Percentiles rank a stretch among this genome's conserved stretches.
Evolutionary conservation across 2,329 filamentous ascomycete species (phyloP).

Genomic region (Xylariomycetidae sp.): DNA sequence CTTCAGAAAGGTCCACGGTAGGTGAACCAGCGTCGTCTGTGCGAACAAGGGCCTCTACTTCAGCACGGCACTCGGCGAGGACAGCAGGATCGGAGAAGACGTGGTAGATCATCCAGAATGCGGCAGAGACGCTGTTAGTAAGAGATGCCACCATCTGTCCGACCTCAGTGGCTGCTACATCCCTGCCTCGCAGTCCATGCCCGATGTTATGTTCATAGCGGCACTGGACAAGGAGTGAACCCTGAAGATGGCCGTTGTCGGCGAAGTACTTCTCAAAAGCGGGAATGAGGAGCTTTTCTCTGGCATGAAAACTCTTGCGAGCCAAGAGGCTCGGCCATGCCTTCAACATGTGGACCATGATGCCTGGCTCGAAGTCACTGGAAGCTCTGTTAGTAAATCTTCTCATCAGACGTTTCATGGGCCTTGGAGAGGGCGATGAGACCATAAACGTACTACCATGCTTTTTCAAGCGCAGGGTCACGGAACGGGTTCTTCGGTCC

Average conservation of each 20-base stretch:
- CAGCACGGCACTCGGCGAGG: conserved; percentile 14
- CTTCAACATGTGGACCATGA: conserved; percentile 4
- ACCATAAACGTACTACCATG: conserved; percentile 16
- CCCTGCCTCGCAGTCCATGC: not conserved
- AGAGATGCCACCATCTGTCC: not conserved
- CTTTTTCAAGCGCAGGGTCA: conserved; percentile 7
- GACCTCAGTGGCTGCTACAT: conserved; percentile 6
- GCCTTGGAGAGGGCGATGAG: no score
- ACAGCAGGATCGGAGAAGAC: conserved; percentile 15
- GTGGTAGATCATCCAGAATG: conserved; percentile 13
- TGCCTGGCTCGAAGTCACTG: conserved; percentile 7
- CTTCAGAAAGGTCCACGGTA: conserved; percentile 5
- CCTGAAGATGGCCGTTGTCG: conserved; percentile 1
- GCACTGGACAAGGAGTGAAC: conserved; percentile 8
- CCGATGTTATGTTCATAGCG: conserved; percentile 5
- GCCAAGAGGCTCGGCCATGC: conserved; percentile 1
- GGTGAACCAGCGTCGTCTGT: not conserved
- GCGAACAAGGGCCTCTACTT: conserved; percentile 5
- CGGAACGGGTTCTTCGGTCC: conserved; percentile 12
- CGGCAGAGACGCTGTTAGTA: not conserved
- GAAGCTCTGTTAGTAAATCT: no score
- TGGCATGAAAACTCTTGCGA: no score
- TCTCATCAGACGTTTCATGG: no score
- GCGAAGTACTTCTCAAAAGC: conserved; percentile 7
- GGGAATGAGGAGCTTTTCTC: conserved; percentile 2